phyloP scores from a whole-genome alignment of 106 monocot genomes.

The Dendrobium nobile region DNA sequence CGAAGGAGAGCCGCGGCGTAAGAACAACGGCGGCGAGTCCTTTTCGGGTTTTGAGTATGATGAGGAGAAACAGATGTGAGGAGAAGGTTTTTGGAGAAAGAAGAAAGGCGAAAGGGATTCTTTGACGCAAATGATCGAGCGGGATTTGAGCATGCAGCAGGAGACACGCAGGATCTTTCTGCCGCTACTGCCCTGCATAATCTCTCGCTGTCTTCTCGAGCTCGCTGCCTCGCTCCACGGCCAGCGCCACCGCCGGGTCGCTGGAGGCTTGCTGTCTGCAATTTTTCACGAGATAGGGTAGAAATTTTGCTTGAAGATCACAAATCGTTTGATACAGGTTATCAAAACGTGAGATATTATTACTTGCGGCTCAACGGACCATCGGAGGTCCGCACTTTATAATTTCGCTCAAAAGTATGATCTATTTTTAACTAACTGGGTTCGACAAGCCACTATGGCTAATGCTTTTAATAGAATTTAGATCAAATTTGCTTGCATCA shows the following conservation, averaged over 20 bases:
- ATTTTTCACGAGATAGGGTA: neutral
- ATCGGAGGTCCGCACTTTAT: no score
- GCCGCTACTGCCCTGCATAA: slow-evolving; percentile 5
- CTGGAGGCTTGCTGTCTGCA: neutral
- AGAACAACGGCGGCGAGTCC: neutral
- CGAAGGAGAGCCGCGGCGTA: neutral
- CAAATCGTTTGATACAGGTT: neutral
- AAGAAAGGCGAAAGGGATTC: neutral
- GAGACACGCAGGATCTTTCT: neutral
- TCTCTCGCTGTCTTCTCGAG: slow-evolving; percentile 1
- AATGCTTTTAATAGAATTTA: neutral
- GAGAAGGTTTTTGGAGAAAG: neutral
- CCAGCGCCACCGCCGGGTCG: neutral
- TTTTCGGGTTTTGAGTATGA: neutral
- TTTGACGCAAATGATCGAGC: neutral
- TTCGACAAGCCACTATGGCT: neutral
- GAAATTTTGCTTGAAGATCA: neutral
- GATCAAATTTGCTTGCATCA: neutral
- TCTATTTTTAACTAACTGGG: no score
- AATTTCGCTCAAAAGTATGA: no score
- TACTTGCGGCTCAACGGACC: no score
- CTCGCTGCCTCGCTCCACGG: neutral
- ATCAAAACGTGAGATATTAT: no score
- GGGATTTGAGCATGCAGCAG: slow-evolving; percentile 4
- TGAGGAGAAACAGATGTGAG: neutral